Base-by-base conservation (phyloP, 352 stramenopile species). In the Thalassiosira hispida region DNA sequence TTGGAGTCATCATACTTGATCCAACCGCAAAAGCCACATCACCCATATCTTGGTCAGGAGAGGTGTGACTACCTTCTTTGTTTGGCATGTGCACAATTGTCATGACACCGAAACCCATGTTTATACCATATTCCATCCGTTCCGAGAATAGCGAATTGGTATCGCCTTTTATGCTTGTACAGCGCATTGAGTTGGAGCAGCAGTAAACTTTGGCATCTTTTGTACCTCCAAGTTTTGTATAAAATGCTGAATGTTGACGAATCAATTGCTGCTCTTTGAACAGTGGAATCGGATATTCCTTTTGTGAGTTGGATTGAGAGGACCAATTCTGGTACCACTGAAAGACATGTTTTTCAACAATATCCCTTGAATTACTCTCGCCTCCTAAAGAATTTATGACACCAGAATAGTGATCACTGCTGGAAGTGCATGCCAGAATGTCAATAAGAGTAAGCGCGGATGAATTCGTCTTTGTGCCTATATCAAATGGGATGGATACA, bases 11-110 rank as follows among this genome's bases (percentile, higher is more conserved):
- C 2, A 53, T 16, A 46, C 25, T 52, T 18, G 72, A 81, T 64
- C 63, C 72, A 25, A 81, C 9, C 27, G 72, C 72, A 75, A 70
- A 74, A 16, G 40, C 63, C 29, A 75, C 51, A 18, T 55, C 68
- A n/a, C 51, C 40, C 23, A 62, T 20, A 4, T 61, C 35, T n/a
- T n/a, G n/a, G 14, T 73, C 49, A 20, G 59, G 14, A 69, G 11
- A 18, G 1, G 27, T 44, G 40, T 20, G 9, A 6, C 29, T 44
- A 33, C 55, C 20, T 44, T 6, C 25, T 55, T 62, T 46, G 7
- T 57, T 49, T 12, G 52, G 61, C 33, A 25, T 20, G 40, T 66
- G 7, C 33, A 57, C 31, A 27, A 77, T 42, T 20, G 55, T 44
- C 3, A 81, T n/a, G 38, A 31, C 18, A 35, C 33, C 62, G 67